phyloP scores from a whole-genome alignment of 2,329 filamentous ascomycete genomes.

The Emmonsiellopsis sp. region DNA sequence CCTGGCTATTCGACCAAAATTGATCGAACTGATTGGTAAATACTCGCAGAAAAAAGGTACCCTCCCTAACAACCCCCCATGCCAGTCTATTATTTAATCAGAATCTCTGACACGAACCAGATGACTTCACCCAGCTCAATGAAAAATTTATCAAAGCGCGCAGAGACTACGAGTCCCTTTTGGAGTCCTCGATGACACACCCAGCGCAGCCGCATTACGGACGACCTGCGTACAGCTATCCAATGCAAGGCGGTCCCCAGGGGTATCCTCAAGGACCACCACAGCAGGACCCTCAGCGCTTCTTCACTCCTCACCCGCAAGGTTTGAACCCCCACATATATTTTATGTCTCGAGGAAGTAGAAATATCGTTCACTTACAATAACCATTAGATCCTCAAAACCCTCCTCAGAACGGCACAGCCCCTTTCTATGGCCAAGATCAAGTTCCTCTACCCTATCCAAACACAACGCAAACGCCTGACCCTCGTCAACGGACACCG shows the following conservation, averaged over 20 bases:
- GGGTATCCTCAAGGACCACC: conserved; percentile 26
- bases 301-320: conserved; percentile 50
- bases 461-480: conserved; percentile 30
- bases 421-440: conserved; percentile 59
- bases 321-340: conserved; percentile 20
- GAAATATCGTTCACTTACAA: conserved; percentile 36
- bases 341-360: conserved; percentile 33
- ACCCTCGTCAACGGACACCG: conserved; percentile 27
- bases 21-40: conserved; percentile 97
- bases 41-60: conserved; percentile 98
- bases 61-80: conserved; percentile 6
- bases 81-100: neutral
- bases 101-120: conserved; percentile 38
- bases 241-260: conserved; percentile 19
- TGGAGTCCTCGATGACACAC: conserved; percentile 94
- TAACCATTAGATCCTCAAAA: conserved; percentile 13
- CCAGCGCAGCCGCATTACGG: conserved; percentile 57
- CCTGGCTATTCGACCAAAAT: conserved; percentile 83
- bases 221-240: conserved; percentile 27
- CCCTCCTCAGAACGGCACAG: conserved; percentile 41
- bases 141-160: conserved; percentile 99
- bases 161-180: conserved; percentile 88
- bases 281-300: conserved; percentile 55
- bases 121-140: conserved; percentile 96
- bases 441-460: conserved; percentile 32